Evolutionary conservation across 305 asterid genomes (phyloP).

Genomic region (Fraxinus ornus): DNA sequence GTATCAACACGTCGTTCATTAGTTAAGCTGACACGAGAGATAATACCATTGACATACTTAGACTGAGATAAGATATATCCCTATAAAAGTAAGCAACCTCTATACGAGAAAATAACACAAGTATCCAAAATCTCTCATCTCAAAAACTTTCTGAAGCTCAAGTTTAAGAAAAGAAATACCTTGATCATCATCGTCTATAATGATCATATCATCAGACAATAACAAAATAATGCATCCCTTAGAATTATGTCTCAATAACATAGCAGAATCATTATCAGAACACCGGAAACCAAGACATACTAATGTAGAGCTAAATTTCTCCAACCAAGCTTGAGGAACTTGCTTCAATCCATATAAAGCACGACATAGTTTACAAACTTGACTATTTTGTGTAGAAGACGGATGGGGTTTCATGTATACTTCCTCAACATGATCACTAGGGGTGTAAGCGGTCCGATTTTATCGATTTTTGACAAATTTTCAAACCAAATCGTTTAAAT

Average conservation of each 20-base stretch:
- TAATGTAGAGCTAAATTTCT: neutral
- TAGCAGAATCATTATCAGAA: neutral
- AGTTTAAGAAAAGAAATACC: neutral
- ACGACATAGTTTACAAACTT: neutral
- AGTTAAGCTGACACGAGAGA: neutral
- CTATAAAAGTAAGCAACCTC: neutral
- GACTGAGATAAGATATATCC: neutral
- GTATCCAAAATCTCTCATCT: no score
- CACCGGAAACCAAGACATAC: neutral
- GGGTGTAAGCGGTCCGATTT: no score
- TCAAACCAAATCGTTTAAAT: no score
- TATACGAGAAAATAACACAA: neutral
- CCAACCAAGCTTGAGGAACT: neutral
- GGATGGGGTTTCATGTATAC: neutral
- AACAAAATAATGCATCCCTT: neutral
- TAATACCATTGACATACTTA: neutral
- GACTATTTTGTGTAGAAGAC: neutral
- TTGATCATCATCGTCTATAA: neutral
- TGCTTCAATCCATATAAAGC: neutral
- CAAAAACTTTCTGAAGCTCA: neutral
- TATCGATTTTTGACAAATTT: no score
- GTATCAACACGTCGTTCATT: neutral
- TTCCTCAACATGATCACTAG: neutral
- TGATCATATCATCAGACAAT: neutral
- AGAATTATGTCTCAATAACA: neutral